Base-by-base conservation (phyloP, 257 asterid species). In the Capsicum pubescens region DNA sequence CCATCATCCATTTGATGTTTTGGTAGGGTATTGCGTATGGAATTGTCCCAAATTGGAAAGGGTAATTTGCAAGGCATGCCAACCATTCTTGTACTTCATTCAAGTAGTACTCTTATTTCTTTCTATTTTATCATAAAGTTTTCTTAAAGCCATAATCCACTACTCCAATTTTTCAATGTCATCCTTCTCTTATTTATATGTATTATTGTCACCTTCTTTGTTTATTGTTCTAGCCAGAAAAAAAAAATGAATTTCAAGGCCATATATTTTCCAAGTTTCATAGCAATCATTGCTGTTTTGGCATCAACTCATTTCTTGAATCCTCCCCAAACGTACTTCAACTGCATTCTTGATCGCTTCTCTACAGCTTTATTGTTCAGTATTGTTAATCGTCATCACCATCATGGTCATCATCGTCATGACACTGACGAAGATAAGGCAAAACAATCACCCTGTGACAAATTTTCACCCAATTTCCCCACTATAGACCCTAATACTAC, bases 401-500 rank as follows among this genome's bases (percentile, higher is more conserved):
- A 7, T 69, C 14, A 56, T 13, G 84, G 32, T 15, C 85, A 14
- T 66, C 94, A 66, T 44, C 91, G 72, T 3, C 79, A 54, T 2
- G 88, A 26, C 32, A 26, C 32, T 26, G 32, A 90, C 9, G 84
- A 83, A 0, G 84, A 82, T 36, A 86, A 84, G 63, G 76, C 54
- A n/a, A 50, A 57, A 0, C 87, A 66, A 55, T 63, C 89, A 14
- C 87, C 88, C 0, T 96, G 99, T 68, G 98, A 94, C n/a, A 89
- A 88, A 67, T 92, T 96, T 35, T 93, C 95, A 3, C 91, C 92
- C 0, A 90, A 89, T 86, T 88, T 94, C 1, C 97, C 97, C 2
- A 94, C 97, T 4, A 87, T 93, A 0, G 95, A 92, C 80, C 93
- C 97, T 8, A 91, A 80, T 88, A 87, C 90, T 1, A 91, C 94